Conservation (phyloP, 495 filamentous ascomycete species). For the Tuber borchii region DNA sequence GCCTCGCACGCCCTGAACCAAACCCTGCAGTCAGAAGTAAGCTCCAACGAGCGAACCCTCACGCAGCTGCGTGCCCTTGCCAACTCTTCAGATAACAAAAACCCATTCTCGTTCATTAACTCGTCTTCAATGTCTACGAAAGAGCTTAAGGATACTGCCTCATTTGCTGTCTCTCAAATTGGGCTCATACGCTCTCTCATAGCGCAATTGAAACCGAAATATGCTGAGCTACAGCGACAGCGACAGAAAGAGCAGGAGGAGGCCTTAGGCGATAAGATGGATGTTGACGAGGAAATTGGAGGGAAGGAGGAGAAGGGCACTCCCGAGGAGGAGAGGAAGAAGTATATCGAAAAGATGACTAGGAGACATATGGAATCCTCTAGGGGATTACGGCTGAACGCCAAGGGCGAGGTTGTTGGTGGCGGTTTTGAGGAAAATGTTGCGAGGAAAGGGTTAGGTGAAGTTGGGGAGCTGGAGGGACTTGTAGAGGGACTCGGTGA, state of each 20-base stretch:
- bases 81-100: constrained; percentile 42
- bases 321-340: constrained; percentile 55
- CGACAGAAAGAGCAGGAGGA: constrained; percentile 17
- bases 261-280: constrained; percentile 10
- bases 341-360: constrained; percentile 69
- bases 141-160: constrained; percentile 49
- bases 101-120: constrained; percentile 51
- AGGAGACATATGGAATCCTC: constrained; percentile 52
- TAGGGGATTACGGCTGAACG: constrained; percentile 52
- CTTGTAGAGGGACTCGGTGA: constrained; percentile 19
- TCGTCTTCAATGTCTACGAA: constrained; percentile 45
- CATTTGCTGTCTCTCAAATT: constrained; percentile 74
- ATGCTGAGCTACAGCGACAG: constrained; percentile 49
- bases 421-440: constrained; percentile 52
- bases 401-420: constrained; percentile 53
- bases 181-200: constrained; percentile 65
- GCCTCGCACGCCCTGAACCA: constrained; percentile 74
- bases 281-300: constrained; percentile 42
- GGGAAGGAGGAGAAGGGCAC: constrained; percentile 43
- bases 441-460: constrained; percentile 43
- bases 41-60: constrained; percentile 69
- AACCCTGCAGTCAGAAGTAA: constrained; percentile 64
- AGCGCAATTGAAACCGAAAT: constrained; percentile 55
- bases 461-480: constrained; percentile 53
- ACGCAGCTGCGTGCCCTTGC: constrained; percentile 56